These are phyloP conservation scores for Prorocentrum cordatum DNA, from an alignment of 169 alveolate species.

Conservation along the genomic window DNA sequence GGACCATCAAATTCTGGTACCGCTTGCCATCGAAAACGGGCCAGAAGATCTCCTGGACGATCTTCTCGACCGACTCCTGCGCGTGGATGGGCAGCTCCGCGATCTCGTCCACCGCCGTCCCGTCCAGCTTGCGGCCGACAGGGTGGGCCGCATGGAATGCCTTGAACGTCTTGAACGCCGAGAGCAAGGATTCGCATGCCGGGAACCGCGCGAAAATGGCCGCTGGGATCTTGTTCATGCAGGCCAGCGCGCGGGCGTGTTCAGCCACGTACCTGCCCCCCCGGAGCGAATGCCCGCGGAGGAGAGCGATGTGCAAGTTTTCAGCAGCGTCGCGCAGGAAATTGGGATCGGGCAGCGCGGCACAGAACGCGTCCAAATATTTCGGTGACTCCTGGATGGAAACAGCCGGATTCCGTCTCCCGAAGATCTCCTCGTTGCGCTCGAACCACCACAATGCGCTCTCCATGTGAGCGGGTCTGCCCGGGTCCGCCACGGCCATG, in stretches of 20 bases:
- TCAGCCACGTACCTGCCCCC: neutral
- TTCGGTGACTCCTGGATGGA: neutral
- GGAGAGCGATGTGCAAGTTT: neutral
- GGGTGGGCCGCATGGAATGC: too few relatives aligned
- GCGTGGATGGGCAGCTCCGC: too few relatives aligned
- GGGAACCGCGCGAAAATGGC: conserved; percentile 7
- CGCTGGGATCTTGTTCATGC: neutral
- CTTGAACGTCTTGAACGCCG: neutral
- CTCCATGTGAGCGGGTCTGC: neutral
- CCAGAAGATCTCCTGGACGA: too few relatives aligned
- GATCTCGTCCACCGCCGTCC: too few relatives aligned
- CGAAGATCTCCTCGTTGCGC: neutral
- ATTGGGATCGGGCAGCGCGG: neutral
- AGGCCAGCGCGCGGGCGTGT: too few relatives aligned
- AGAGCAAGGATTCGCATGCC: neutral
- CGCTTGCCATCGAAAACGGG: too few relatives aligned
- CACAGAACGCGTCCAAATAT: neutral
- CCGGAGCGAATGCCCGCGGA: neutral
- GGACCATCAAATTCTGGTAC: too few relatives aligned
- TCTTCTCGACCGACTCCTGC: too few relatives aligned
- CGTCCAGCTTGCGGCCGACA: too few relatives aligned
- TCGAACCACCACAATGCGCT: neutral
- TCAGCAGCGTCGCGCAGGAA: neutral
- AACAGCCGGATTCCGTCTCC: neutral
- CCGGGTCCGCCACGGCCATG: neutral